These are phyloP conservation scores for Monilinia aucupariae DNA, from an alignment of 2,329 filamentous ascomycete species.

Conservation along the genomic window DNA sequence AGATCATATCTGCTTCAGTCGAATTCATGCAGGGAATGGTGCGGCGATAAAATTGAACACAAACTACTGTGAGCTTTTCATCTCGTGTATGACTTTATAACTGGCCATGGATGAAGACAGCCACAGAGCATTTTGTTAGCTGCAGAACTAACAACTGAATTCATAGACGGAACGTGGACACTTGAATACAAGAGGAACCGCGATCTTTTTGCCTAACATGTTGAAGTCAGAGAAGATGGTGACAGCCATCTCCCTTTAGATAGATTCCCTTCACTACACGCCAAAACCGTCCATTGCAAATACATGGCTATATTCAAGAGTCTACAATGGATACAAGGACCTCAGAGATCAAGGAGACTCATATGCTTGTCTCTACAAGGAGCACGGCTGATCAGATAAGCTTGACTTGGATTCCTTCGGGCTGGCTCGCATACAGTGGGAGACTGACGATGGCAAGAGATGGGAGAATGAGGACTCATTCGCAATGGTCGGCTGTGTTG, in stretches of 20 bases:
- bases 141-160: neutral
- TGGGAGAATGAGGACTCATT: neutral
- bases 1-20: constrained; percentile 19
- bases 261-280: constrained; percentile 9
- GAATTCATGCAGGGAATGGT: constrained; percentile 10
- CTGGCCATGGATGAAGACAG: neutral
- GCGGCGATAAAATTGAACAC: constrained; percentile 19
- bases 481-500: neutral
- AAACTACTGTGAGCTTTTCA: neutral
- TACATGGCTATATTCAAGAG: constrained; percentile 18
- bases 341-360: constrained; percentile 14
- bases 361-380: constrained; percentile 14
- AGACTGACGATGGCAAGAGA: neutral
- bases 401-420: constrained; percentile 12
- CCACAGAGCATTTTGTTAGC: neutral
- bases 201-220: constrained; percentile 10
- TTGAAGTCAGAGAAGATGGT: neutral
- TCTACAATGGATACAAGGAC: constrained; percentile 19
- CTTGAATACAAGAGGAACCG: constrained; percentile 7
- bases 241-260: constrained; percentile 14
- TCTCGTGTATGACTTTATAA: neutral
- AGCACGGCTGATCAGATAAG: constrained; percentile 18
- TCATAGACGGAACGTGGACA: constrained; percentile 11
- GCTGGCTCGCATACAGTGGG: neutral
- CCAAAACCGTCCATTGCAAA: constrained; percentile 14